A percentile compares a stretch with the other conserved stretches of the same genome.
Conservation (phyloP, 2,329 filamentous ascomycete genomes). For the Exophiala sp. region DNA sequence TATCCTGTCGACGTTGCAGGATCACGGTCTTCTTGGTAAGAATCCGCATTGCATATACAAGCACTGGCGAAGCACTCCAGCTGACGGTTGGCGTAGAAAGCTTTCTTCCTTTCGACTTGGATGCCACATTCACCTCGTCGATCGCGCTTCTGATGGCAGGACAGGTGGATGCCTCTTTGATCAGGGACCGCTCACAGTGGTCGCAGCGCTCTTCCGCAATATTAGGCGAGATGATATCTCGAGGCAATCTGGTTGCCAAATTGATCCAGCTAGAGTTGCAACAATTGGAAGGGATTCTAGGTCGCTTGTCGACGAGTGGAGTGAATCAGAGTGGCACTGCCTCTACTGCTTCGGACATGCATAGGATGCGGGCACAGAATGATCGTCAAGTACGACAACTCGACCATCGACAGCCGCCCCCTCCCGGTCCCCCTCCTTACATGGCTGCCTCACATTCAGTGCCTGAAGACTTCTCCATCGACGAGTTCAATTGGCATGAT, state of each 20-base stretch:
- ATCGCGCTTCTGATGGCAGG: conserved; percentile 42
- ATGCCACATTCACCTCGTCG: conserved; percentile 44
- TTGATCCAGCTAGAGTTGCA: conserved; percentile 46
- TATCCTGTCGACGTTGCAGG: conserved; percentile 44
- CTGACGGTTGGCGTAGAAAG: conserved; percentile 36
- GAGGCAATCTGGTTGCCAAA: conserved; percentile 47
- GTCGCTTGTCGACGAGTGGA: conserved; percentile 26
- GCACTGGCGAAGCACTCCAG: not conserved
- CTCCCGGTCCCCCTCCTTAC: conserved; percentile 1
- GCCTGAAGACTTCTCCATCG: conserved; percentile 9
- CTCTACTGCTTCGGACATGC: not conserved
- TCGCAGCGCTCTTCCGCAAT: conserved; percentile 43
- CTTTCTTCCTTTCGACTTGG: conserved; percentile 49
- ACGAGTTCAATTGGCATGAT: conserved; percentile 18
- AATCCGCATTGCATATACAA: conserved; percentile 4
- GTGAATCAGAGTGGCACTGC: not conserved
- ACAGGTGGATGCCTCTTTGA: conserved; percentile 34
- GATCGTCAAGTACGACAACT: not conserved
- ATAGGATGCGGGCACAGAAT: not conserved
- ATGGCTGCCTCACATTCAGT: conserved; percentile 1
- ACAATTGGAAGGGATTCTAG: conserved; percentile 43
- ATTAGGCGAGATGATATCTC: conserved; percentile 47
- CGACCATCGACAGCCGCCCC: not conserved
- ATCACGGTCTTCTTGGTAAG: conserved; percentile 48
- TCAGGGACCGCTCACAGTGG: conserved; percentile 38